phyloP scores from a whole-genome alignment of 2,329 filamentous ascomycete species.

The Clarireedia sp. region DNA sequence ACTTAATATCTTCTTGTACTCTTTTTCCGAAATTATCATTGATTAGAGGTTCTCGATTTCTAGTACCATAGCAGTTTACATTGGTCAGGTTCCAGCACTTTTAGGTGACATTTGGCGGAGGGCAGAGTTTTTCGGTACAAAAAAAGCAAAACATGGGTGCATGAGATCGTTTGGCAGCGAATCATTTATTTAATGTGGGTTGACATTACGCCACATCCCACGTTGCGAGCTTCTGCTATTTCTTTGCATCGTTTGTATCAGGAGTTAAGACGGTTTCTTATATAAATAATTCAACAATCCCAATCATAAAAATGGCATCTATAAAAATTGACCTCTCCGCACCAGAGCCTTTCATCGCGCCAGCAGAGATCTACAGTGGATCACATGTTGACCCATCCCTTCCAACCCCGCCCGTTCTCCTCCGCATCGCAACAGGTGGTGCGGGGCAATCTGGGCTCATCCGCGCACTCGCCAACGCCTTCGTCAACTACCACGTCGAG shows the following conservation, averaged over 20 bases:
- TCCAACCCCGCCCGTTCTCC: not conserved
- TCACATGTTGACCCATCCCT: not conserved
- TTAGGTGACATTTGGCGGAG: not conserved
- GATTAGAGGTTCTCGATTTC: not conserved
- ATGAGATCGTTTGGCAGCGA: no score
- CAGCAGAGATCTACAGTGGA: constrained; percentile 8
- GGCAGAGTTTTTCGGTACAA: no score
- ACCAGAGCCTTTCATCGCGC: constrained; percentile 6
- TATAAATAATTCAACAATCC: not conserved
- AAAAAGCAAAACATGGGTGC: no score
- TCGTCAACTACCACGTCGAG: constrained; percentile 30
- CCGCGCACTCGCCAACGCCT: constrained; percentile 31
- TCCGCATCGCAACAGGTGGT: constrained; percentile 29
- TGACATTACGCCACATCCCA: not conserved
- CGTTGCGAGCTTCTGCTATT: not conserved
- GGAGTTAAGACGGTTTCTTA: not conserved
- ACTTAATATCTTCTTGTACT: no score
- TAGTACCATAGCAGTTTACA: not conserved
- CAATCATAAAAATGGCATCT: not conserved
- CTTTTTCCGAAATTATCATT: no score
- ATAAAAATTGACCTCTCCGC: not conserved
- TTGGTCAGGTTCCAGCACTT: not conserved
- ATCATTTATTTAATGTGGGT: no score
- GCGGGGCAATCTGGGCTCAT: constrained; percentile 30
- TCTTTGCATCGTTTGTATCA: no score